Percentiles rank a stretch among this genome's conserved stretches.
Evolutionary conservation across 2,329 filamentous ascomycete genomes (phyloP).

Genomic region (Westerdykella aurantiaca): DNA sequence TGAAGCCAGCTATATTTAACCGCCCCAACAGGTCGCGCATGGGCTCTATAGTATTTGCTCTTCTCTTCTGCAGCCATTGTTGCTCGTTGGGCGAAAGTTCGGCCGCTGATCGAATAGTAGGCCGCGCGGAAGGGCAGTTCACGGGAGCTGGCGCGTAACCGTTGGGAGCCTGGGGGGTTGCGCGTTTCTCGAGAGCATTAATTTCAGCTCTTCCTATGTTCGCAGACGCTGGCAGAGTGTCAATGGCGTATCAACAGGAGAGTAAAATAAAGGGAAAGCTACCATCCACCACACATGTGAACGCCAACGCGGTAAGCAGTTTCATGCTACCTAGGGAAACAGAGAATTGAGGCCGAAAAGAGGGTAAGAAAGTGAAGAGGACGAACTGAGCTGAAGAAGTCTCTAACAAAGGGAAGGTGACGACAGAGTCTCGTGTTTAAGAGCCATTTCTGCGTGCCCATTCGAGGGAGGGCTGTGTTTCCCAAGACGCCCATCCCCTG

Average conservation of each 20-base stretch:
- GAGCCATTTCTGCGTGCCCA: no score
- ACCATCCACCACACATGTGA: constrained; percentile 27
- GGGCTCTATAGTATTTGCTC: constrained; percentile 67
- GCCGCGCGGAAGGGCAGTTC: constrained; percentile 63
- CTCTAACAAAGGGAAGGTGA: neutral
- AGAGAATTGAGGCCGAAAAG: neutral
- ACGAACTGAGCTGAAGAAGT: neutral
- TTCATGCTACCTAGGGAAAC: constrained; percentile 19
- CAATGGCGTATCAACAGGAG: constrained; percentile 7
- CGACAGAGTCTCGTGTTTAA: neutral
- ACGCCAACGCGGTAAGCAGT: constrained; percentile 23
- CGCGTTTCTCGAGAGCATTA: constrained; percentile 32
- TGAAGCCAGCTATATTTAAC: constrained; percentile 70
- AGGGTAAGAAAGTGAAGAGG: neutral
- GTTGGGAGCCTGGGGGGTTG: constrained; percentile 53
- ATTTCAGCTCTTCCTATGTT: constrained; percentile 15
- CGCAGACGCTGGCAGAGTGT: constrained; percentile 24
- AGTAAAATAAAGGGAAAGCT: constrained; percentile 8
- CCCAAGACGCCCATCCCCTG: no score
- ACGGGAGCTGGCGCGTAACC: constrained; percentile 67
- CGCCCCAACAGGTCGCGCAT: constrained; percentile 68
- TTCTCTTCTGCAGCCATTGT: constrained; percentile 65
- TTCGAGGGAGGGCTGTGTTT: no score
- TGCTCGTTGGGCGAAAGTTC: constrained; percentile 63
- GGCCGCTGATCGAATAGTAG: constrained; percentile 60